Base-by-base conservation (phyloP, 202 grass and related monocot species). In the Zoysia matrella region DNA sequence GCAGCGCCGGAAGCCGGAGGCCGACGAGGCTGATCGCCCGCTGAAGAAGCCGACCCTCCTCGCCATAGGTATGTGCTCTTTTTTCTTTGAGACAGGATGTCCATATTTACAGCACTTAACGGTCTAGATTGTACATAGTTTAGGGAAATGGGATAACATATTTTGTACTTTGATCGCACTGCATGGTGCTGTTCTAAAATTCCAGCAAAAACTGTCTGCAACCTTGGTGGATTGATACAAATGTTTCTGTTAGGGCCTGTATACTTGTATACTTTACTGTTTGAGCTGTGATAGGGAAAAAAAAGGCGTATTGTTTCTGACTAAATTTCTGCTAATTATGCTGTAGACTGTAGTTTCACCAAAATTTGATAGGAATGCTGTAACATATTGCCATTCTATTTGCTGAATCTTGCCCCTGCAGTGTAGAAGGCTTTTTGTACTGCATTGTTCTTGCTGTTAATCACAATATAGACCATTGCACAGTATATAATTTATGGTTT, bases 31-130 rank as follows among this genome's bases (percentile, higher is more conserved):
- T 14, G 96, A 94, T 82, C 96, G 93, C 11, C 93, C 93, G 10
- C 83, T 92, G 22, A 96, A 99, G 89, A 99, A 99, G 74, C 93
- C 96, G 44, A 96, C 96, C 44, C 87, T 96, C 11, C 96, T 99
- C 11, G 96, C 96, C 30, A 94, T 99, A 50, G 96, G 96, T 99
- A 92, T 68, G 22, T 18, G 52, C 72, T 73, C 3, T 48, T 61
- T 61, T 62, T 60, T 10, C 22, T 22, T 22, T 22, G 56, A 36
- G 45, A 7, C 5, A 63, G 41, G 6, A 12, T 2, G 22, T 30
- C 60, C 60, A 62, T 3, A 3, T 30, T 63, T 47, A 3, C 47
- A 58, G 43, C 58, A 60, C 6, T 51, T 65, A 57, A 36, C 44
- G 40, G 1, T 58, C 58, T 7, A 70, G 42, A 58, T 18, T 68